Percentiles rank a stretch among this genome's conserved stretches.
Evolutionary conservation across 805 yeast genomes (phyloP).

Genomic region (Spathaspora passalidarum): DNA sequence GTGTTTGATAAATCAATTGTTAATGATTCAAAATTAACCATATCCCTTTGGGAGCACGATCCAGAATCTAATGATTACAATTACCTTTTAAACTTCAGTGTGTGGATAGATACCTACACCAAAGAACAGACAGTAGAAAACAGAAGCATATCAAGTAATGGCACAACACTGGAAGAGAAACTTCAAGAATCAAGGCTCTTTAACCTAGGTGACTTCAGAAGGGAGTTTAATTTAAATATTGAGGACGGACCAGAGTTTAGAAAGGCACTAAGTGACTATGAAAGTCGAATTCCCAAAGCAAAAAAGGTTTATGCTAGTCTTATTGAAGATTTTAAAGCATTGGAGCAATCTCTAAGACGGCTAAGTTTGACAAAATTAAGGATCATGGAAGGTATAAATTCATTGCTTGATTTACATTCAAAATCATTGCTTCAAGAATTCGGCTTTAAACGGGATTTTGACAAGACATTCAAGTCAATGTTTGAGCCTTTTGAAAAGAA

Average conservation of each 20-base stretch:
- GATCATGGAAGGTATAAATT: constrained; percentile 22
- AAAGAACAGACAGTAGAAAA: not conserved
- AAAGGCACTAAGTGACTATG: constrained; percentile 28
- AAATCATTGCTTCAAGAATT: constrained; percentile 20
- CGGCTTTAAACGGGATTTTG: constrained; percentile 24
- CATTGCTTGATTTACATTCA: constrained; percentile 22
- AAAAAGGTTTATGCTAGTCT: constrained; percentile 20
- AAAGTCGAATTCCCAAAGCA: constrained; percentile 26
- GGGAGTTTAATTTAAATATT: constrained; percentile 30
- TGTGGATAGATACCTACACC: constrained; percentile 24
- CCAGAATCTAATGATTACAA: constrained; percentile 10
- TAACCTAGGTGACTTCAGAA: constrained; percentile 20
- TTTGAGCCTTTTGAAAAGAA: constrained; percentile 34
- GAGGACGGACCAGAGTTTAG: constrained; percentile 47
- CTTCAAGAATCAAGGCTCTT: constrained; percentile 6
- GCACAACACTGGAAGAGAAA: not conserved
- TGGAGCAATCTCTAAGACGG: constrained; percentile 26
- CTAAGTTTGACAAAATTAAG: constrained; percentile 16
- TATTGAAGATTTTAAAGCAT: constrained; percentile 28
- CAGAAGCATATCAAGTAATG: not conserved
- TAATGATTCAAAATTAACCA: constrained; percentile 16
- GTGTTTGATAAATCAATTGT: constrained; percentile 13
- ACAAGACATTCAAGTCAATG: constrained; percentile 18
- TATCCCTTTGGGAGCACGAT: constrained; percentile 26
- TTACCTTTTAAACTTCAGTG: constrained; percentile 20